phyloP scores from a whole-genome alignment of 2,329 filamentous ascomycete species.

The Fusarium drepaniforme region DNA sequence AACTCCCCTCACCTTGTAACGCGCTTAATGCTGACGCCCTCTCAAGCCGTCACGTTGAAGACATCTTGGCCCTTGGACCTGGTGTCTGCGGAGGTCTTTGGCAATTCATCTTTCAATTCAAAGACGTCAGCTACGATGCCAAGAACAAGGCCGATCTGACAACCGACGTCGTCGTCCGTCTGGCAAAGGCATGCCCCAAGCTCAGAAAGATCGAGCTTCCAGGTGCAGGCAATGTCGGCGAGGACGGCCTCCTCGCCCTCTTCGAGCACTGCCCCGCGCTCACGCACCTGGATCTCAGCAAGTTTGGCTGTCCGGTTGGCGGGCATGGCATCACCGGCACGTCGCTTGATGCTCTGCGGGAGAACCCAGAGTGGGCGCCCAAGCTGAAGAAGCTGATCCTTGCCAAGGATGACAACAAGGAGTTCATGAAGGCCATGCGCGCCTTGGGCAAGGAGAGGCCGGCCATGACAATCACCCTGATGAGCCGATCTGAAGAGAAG shows the following conservation, averaged over 20 bases:
- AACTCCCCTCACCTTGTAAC: neutral
- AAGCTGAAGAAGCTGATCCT: slow-evolving; percentile 15
- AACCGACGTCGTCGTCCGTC: slow-evolving; percentile 2
- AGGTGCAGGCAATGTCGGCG: neutral
- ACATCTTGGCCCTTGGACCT: slow-evolving; percentile 16
- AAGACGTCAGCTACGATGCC: slow-evolving; percentile 19
- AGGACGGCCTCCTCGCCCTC: neutral
- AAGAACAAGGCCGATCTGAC: slow-evolving; percentile 18
- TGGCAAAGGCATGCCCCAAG: slow-evolving; percentile 18
- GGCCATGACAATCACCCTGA: slow-evolving; percentile 3
- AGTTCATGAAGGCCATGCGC: slow-evolving; percentile 31
- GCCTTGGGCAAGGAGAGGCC: slow-evolving; percentile 17
- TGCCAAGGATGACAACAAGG: neutral
- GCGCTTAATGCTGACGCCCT: neutral
- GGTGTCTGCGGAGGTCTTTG: slow-evolving; percentile 13
- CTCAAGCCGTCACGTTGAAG: slow-evolving; percentile 25
- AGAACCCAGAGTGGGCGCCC: slow-evolving; percentile 21
- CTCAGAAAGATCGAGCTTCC: slow-evolving; percentile 18
- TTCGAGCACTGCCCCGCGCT: neutral
- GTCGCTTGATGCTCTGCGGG: slow-evolving; percentile 8
- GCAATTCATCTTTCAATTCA: slow-evolving; percentile 11
- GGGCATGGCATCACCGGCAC: neutral
- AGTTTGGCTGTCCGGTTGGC: neutral
- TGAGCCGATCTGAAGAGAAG: neutral
- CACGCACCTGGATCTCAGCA: slow-evolving; percentile 8